Evolutionary conservation across 1,139 yeast species (phyloP).

Genomic region (Taphrina communis): DNA sequence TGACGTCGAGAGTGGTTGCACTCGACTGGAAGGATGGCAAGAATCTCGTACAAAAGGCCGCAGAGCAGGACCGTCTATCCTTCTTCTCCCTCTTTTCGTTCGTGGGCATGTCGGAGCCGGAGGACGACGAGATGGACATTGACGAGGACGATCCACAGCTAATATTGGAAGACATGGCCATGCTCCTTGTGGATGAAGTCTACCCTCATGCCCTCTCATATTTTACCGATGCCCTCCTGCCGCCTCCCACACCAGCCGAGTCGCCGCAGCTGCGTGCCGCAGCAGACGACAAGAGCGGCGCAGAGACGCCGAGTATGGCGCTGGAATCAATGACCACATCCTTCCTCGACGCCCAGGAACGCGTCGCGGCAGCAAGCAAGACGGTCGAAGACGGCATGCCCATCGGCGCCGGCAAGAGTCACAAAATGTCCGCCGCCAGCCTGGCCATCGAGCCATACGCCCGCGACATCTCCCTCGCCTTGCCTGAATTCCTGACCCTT

Average conservation of each 20-base stretch:
- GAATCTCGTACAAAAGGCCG: slow-evolving; percentile 18
- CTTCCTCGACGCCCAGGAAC: slow-evolving; percentile 29
- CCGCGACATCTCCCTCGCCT: slow-evolving; percentile 1
- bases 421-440: slow-evolving; percentile 3
- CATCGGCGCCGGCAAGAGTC: slow-evolving; percentile 15
- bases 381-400: slow-evolving; percentile 8
- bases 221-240: slow-evolving; percentile 36
- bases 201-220: slow-evolving; percentile 37
- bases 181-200: slow-evolving; percentile 34
- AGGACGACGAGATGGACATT: slow-evolving; percentile 13
- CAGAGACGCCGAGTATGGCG: slow-evolving; percentile 19
- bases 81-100: slow-evolving; percentile 35
- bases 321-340: slow-evolving; percentile 36
- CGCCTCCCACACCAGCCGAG: slow-evolving; percentile 30
- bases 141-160: slow-evolving; percentile 27
- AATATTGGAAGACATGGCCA: slow-evolving; percentile 34
- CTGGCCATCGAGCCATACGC: slow-evolving; percentile 26
- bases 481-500: not conserved
- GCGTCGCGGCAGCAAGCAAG: not conserved
- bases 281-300: slow-evolving; percentile 11
- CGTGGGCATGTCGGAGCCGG: slow-evolving; percentile 17
- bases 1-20: slow-evolving; percentile 14
- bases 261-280: not conserved
- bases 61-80: slow-evolving; percentile 23
- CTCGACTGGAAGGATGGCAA: slow-evolving; percentile 26